Evolutionary conservation across 108 stramenopile genomes (phyloP).

Genomic region (Pseudonitzschia pungens): DNA sequence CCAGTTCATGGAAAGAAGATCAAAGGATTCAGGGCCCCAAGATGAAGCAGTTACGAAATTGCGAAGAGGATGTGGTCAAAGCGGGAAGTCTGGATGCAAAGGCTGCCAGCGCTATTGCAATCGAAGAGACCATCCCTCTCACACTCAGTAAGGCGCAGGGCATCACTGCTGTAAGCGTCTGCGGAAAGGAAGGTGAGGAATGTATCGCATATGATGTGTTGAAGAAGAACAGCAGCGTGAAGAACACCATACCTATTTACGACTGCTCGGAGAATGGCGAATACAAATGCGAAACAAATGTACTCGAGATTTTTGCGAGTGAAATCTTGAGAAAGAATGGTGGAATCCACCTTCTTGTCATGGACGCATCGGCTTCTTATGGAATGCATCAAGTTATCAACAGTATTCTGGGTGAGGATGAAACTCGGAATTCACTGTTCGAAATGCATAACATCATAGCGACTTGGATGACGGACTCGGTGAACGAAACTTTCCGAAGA

Average conservation of each 20-base stretch:
- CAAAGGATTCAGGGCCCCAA: conserved; percentile 69
- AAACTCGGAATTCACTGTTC: conserved; percentile 2
- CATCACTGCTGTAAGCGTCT: conserved; percentile 26
- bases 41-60: conserved; percentile 33
- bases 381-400: conserved; percentile 34
- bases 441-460: conserved; percentile 14
- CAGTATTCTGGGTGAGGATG: conserved; percentile 22
- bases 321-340: neutral
- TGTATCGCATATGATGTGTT: conserved; percentile 24
- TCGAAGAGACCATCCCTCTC: conserved; percentile 22
- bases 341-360: conserved; percentile 32
- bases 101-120: conserved; percentile 15
- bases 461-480: neutral
- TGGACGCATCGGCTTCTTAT: conserved; percentile 35
- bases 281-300: conserved; percentile 27
- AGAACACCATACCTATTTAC: conserved; percentile 16
- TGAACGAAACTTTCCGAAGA: conserved; percentile 20
- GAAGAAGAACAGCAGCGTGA: conserved; percentile 15
- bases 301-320: conserved; percentile 2
- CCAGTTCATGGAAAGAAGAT: conserved; percentile 76
- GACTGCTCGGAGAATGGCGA: conserved; percentile 19
- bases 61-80: conserved; percentile 20
- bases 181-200: conserved; percentile 20
- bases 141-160: conserved; percentile 13
- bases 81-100: conserved; percentile 17